Base-by-base conservation (phyloP, 2,329 filamentous ascomycete genomes). In the Colletotrichum liaoningense region DNA sequence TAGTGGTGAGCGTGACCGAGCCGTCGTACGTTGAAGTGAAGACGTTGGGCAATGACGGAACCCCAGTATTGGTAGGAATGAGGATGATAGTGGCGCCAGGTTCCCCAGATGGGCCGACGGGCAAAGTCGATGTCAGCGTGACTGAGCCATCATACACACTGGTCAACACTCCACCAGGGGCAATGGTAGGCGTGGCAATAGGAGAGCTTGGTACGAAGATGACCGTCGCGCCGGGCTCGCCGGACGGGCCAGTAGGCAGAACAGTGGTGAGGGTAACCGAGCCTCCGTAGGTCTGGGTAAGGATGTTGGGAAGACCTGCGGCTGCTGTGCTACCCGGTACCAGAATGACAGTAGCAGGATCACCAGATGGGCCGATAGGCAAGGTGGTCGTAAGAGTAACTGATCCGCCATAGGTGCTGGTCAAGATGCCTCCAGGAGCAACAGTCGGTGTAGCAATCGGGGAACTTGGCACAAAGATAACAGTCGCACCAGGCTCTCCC, bases 81-180 rank as follows among this genome's bases (percentile, higher is more conserved):
- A 49, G 19, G 19, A 49, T 49, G 3, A 49, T 19, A 49, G 42
- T 49, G 7, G 42, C 42, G 12, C 30, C 24, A 49, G 42, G 42
- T 3, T 49, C 42, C 7, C 42, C 42, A 49, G 42, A 49, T n/a
- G 52, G 16, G 22, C 33, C 54, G 11, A 5, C 16, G 1, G 54
- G 33, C 8, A 66, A 4, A 2, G 35, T 57, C 9, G 52, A 22
- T 9, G 63, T 66, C 22, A 66, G 46, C 7, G 63, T 66, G 33
- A 66, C 54, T 2, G 63, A 66, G 14, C 63, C 63, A 16, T 30
- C 63, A 9, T 66, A 66, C 1, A 33, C 42, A 26, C 58, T 64
- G 11, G 67, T 69, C 22, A 56, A 22, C 26, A 38, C n/a, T 42
- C 12, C 22, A 12, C 42, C 42, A 22, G 33, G 49, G n/a, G 42